phyloP scores from a whole-genome alignment of 352 stramenopile species.

The Thalassiosira pacifica region DNA sequence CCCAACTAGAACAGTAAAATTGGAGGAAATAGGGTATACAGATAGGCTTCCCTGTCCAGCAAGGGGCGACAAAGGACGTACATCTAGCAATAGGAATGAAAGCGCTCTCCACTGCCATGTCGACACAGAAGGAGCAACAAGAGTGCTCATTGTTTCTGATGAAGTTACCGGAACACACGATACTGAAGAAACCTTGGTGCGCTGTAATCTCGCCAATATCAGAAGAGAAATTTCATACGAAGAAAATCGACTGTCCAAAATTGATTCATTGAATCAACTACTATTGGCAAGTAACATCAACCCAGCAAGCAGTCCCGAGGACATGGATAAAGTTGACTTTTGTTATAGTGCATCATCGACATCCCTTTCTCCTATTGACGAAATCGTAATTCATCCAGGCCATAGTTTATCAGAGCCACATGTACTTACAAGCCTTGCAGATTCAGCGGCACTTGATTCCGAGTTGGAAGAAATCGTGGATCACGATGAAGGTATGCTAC shows the following conservation, averaged over 20 bases:
- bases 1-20: slow-evolving; percentile 72
- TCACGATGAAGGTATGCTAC: slow-evolving; percentile 62
- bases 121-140: slow-evolving; percentile 83
- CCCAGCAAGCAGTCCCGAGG: neutral
- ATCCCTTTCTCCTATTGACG: slow-evolving; percentile 1
- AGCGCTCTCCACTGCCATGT: slow-evolving; percentile 79
- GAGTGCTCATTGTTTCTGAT: slow-evolving; percentile 85
- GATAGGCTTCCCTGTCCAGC: slow-evolving; percentile 72
- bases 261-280: slow-evolving; percentile 60
- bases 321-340: slow-evolving; percentile 41
- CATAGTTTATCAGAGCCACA: slow-evolving; percentile 4
- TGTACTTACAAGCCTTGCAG: neutral
- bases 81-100: slow-evolving; percentile 31
- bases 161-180: slow-evolving; percentile 45
- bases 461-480: slow-evolving; percentile 65
- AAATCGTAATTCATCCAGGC: slow-evolving; percentile 22
- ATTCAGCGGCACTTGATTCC: slow-evolving; percentile 51
- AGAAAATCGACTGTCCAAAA: slow-evolving; percentile 51
- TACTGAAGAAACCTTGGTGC: slow-evolving; percentile 70
- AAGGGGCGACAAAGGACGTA: slow-evolving; percentile 33
- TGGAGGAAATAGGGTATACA: slow-evolving; percentile 87
- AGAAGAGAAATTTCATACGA: slow-evolving; percentile 72
- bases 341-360: neutral
- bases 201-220: slow-evolving; percentile 70
- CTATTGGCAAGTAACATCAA: slow-evolving; percentile 10